Conservation (phyloP, 176 grass and related monocot genomes). For the Pontederia crassipes region DNA sequence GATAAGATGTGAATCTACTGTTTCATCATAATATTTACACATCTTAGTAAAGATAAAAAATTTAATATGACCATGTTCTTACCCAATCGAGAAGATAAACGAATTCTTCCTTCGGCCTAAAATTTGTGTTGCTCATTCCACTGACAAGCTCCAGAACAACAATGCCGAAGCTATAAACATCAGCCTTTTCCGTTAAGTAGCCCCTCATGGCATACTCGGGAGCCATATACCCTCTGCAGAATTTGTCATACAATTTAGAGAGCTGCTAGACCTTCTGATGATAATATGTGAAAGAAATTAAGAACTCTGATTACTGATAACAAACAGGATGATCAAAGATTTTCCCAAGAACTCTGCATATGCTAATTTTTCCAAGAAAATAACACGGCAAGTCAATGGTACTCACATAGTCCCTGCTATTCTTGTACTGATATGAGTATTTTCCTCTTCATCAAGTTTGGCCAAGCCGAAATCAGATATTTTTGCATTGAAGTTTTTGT, state of each 20-base stretch:
- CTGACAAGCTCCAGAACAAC: conserved; percentile 68
- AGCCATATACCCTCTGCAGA: conserved; percentile 84
- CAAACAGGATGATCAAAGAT: neutral
- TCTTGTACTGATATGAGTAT: conserved; percentile 54
- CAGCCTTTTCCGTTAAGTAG: conserved; percentile 76
- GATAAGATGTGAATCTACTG: too few species aligned
- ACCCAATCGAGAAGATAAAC: conserved; percentile 90
- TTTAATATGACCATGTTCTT: conserved; percentile 7
- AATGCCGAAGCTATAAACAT: conserved; percentile 83
- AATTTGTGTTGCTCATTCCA: conserved; percentile 58
- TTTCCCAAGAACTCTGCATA: neutral
- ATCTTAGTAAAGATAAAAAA: too few species aligned
- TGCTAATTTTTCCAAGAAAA: too few species aligned
- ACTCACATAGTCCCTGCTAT: conserved; percentile 81
- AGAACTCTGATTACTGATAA: neutral
- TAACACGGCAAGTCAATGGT: too few species aligned
- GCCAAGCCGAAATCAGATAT: conserved; percentile 97
- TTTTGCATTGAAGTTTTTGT: conserved; percentile 67
- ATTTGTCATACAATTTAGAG: conserved; percentile 12
- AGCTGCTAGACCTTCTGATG: neutral
- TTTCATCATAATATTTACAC: too few species aligned
- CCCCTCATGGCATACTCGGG: conserved; percentile 94
- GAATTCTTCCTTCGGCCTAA: conserved; percentile 53
- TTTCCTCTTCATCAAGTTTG: conserved; percentile 65
- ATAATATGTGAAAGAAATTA: conserved; percentile 1